These are phyloP conservation scores for Kokia cookei DNA, from an alignment of 441 rosid species.

Conservation along the genomic window DNA sequence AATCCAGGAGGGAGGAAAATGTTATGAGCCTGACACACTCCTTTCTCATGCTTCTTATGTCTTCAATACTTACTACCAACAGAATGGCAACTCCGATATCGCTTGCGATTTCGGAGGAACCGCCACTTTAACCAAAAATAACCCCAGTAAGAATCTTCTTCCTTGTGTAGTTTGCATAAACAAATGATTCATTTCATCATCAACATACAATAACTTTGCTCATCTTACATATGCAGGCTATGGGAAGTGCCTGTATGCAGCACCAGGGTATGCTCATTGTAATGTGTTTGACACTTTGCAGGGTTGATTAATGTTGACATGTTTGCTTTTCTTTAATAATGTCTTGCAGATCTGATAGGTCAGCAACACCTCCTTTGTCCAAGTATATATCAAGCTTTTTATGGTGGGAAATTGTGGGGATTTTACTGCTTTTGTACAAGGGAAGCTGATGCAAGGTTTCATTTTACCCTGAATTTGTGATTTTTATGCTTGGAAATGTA, in stretches of 20 bases:
- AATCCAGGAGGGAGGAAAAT: constrained; percentile 41
- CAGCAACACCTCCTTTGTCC: constrained; percentile 30
- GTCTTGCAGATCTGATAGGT: constrained; percentile 35
- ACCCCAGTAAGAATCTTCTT: constrained; percentile 55
- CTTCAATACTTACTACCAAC: constrained; percentile 56
- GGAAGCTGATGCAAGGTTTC: constrained; percentile 24
- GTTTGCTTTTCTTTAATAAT: not conserved
- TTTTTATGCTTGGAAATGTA: not conserved
- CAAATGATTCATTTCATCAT: not conserved
- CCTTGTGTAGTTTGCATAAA: no score
- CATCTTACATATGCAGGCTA: constrained; percentile 36
- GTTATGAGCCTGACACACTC: constrained; percentile 55
- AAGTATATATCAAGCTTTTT: constrained; percentile 18
- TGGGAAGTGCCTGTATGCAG: constrained; percentile 44
- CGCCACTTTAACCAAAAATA: constrained; percentile 39
- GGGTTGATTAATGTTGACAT: not conserved
- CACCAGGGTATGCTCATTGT: constrained; percentile 42
- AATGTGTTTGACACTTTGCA: not conserved
- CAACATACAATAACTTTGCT: not conserved
- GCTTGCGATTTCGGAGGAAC: constrained; percentile 95
- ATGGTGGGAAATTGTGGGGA: constrained; percentile 31
- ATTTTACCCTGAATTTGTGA: not conserved
- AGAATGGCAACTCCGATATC: constrained; percentile 75
- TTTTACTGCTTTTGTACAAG: constrained; percentile 39
- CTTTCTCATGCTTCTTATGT: constrained; percentile 71